These are phyloP conservation scores for Didymella glomerata DNA, from an alignment of 2,329 filamentous ascomycete species.

Conservation along the genomic window DNA sequence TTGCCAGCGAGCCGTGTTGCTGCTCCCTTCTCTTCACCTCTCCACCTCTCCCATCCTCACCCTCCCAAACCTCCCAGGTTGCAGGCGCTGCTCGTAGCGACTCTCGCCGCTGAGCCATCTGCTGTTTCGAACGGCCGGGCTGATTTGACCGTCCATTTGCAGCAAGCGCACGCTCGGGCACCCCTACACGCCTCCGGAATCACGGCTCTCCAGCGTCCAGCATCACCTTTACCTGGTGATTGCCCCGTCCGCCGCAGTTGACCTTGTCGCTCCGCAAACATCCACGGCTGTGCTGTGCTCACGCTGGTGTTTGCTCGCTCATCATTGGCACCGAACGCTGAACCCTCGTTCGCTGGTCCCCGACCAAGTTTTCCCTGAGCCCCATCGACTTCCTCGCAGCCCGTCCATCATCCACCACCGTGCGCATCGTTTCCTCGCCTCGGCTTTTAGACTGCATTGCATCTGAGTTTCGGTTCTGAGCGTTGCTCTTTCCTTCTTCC, in stretches of 20 bases:
- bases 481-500: conserved; percentile 27
- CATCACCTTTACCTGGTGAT: conserved; percentile 20
- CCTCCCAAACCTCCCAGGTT: conserved; percentile 23
- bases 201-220: conserved; percentile 20
- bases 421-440: conserved; percentile 19
- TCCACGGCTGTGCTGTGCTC: conserved; percentile 25
- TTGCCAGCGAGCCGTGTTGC: conserved; percentile 19
- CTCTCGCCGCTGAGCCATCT: conserved; percentile 30
- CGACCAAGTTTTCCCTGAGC: conserved; percentile 4
- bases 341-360: conserved; percentile 18
- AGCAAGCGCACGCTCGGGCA: conserved; percentile 28
- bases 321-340: conserved; percentile 8
- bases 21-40: conserved; percentile 23
- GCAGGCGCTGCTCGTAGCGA: conserved; percentile 34
- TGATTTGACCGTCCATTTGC: conserved; percentile 21
- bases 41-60: conserved; percentile 12
- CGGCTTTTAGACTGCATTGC: conserved; percentile 21
- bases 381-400: conserved; percentile 15
- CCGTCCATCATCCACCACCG: conserved; percentile 13
- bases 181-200: conserved; percentile 26
- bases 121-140: conserved; percentile 32
- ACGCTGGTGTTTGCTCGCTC: conserved; percentile 15
- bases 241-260: conserved; percentile 9
- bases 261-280: conserved; percentile 9
- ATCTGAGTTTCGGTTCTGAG: conserved; percentile 27